Base-by-base conservation (phyloP, 192 early-diverging fungal species). In the Podila epigama region DNA sequence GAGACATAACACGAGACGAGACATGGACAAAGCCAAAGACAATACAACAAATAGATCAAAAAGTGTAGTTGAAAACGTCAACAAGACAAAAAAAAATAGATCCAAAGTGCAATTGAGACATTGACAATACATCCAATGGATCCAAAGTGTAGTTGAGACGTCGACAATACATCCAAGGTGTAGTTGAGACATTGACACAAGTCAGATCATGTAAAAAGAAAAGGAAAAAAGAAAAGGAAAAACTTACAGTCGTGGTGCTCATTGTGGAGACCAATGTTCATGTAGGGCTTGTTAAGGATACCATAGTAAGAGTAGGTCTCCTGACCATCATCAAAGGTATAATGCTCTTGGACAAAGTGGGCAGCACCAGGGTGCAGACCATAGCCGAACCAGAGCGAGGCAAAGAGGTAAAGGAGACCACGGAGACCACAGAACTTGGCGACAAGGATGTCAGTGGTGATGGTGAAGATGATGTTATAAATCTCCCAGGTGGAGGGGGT, bases 301-400 rank as follows among this genome's bases (percentile, higher is more conserved):
- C 96, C 96, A 64, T 98, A 98, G 91, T 98, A 98, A 65, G 93
- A 95, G 84, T 98, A 98, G 2, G 96, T 98, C 72, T 98, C 96
- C 71, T 95, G 91, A 11, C 94, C 96, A 65, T 95, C 89, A 48
- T 89, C 89, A 86, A 95, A 96, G 3, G 94, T 95, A 79, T 94
- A 98, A 82, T 98, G 97, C 85, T 98, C 97, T 82, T 95, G 94
- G 69, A 98, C 90, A 61, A 98, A 98, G 79, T 98, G 97, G 28
- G 92, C 97, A 8, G 97, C 95, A 15, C 91, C 94, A 10, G 96
- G 96, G 75, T 98, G 97, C 28, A 97, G 78, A 27, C 91, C 89
- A 70, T 93, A 95, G 20, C 95, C 95, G 60, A 97, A 85, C 82
- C 89, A 90, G 33, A 94, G 80, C 18, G 90, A 92, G 29, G 85